phyloP scores from a whole-genome alignment of 78 protist genomes.

The Dictyostelium firmibasis region DNA sequence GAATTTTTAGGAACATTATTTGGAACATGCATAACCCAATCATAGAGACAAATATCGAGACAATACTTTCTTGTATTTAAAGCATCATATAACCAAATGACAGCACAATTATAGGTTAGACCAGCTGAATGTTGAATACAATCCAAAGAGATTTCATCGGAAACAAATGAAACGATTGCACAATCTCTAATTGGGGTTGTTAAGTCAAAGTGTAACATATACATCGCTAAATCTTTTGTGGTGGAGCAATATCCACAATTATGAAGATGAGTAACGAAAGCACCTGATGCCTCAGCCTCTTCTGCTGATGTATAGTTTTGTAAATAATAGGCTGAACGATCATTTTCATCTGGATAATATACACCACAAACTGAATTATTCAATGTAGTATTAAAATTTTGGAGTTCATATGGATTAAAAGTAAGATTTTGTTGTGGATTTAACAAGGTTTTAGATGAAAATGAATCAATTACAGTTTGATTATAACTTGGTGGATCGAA shows the following conservation, averaged over 20 bases:
- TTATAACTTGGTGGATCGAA: conserved; percentile 79
- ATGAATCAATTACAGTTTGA: conserved; percentile 80
- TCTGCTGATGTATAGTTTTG: conserved; percentile 34
- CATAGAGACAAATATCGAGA: conserved; percentile 67
- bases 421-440: conserved; percentile 45
- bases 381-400: conserved; percentile 29
- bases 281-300: conserved; percentile 70
- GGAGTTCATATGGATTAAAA: conserved; percentile 67
- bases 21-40: conserved; percentile 54
- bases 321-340: conserved; percentile 59
- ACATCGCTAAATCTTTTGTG: conserved; percentile 64
- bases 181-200: conserved; percentile 83
- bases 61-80: conserved; percentile 70
- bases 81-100: conserved; percentile 81
- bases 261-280: conserved; percentile 81
- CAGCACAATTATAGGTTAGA: conserved; percentile 74
- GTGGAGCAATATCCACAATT: conserved; percentile 80
- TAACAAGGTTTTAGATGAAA: conserved; percentile 59
- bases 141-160: conserved; percentile 27
- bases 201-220: conserved; percentile 69
- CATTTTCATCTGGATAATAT: conserved; percentile 26
- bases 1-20: conserved; percentile 84
- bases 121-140: conserved; percentile 72
- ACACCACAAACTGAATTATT: conserved; percentile 80
- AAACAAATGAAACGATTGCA: conserved; percentile 48